These are phyloP conservation scores for Mycena vulgaris DNA, from an alignment of 768 basidiomycete genomes.

Conservation along the genomic window DNA sequence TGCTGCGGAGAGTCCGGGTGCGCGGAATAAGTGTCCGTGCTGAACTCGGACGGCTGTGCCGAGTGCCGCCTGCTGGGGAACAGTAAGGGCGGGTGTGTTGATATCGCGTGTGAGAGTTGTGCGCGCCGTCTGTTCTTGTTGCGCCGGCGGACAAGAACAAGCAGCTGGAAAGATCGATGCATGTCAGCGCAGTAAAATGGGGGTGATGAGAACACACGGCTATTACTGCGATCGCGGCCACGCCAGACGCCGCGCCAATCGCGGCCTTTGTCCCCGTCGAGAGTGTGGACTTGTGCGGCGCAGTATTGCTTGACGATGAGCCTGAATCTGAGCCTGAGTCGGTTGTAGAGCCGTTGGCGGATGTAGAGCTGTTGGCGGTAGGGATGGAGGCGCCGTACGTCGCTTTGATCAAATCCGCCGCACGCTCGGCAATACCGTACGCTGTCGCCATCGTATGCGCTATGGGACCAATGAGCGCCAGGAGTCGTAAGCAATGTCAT, in stretches of 20 bases:
- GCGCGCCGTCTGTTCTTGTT: conserved; percentile 12
- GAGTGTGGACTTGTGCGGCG: conserved; percentile 2
- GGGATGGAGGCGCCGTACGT: conserved; percentile 2
- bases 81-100: too few relatives aligned
- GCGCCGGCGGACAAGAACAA: conserved; percentile 26
- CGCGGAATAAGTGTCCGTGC: conserved; percentile 27
- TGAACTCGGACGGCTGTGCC: conserved; percentile 22
- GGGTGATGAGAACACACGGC: conserved; percentile 15
- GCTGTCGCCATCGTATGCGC: conserved; percentile 41
- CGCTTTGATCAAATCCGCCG: conserved; percentile 38
- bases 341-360: not conserved
- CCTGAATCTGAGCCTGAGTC: too few relatives aligned
- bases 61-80: too few relatives aligned
- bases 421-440: conserved; percentile 42
- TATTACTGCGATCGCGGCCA: conserved; percentile 11
- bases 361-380: not conserved
- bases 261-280: conserved; percentile 31
- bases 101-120: too few relatives aligned
- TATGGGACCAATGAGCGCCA: too few relatives aligned
- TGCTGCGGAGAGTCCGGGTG: conserved; percentile 28
- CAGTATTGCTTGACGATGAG: too few relatives aligned
- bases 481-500: too few relatives aligned
- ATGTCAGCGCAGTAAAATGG: not conserved
- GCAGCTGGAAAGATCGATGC: not conserved
- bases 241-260: conserved; percentile 29